Conservation (phyloP, 176 grass and related monocot species). For the Sorghum bicolor region Sorghum_bicolor_NCBIv3 NC_012870.2:6530501-6531000, state of each 20-base stretch:
- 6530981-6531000: not conserved
- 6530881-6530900: not conserved
- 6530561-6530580: not conserved
- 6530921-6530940: not conserved
- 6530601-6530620: constrained; percentile 6
- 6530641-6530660: constrained; percentile 22
- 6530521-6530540: not conserved
- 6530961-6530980: not conserved
- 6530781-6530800: constrained; percentile 28
- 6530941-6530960: not conserved
- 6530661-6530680: constrained; percentile 52
- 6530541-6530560: not conserved
- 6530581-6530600: not conserved
- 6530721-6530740: constrained; percentile 57
- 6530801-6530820: constrained; percentile 7
- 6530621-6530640: not conserved
- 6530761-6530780: constrained; percentile 51
- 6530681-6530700: constrained; percentile 60
- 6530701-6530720: constrained; percentile 47
- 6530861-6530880: too few relatives aligned
- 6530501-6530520: not conserved
- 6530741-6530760: constrained; percentile 68
- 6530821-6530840: not conserved
- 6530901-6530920: not conserved
- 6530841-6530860: not conserved